Conservation (phyloP, 352 stramenopile genomes). For the Phytophthora ohioensis region DNA sequence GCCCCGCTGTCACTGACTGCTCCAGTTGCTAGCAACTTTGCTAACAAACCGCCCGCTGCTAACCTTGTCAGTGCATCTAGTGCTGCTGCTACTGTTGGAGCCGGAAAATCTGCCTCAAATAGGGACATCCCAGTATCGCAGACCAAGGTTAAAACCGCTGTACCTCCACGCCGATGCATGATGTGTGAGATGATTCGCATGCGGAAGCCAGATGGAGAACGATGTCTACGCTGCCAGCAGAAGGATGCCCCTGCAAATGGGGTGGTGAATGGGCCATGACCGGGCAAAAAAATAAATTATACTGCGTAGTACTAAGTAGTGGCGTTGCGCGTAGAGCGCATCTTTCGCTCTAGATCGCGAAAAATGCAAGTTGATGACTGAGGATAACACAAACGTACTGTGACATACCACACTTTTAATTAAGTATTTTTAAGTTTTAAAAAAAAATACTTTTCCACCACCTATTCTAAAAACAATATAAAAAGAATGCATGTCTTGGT, state of each 20-base stretch:
- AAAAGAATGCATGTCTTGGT: too few relatives aligned
- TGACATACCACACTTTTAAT: too few relatives aligned
- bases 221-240: conserved; percentile 50
- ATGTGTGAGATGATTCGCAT: conserved; percentile 60
- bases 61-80: conserved; percentile 1
- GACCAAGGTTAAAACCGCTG: conserved; percentile 10
- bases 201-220: conserved; percentile 47
- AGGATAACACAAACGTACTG: too few relatives aligned
- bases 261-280: conserved; percentile 16
- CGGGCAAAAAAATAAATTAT: background rate
- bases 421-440: too few relatives aligned
- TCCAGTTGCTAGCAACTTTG: background rate
- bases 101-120: background rate
- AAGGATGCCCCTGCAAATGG: conserved; percentile 20
- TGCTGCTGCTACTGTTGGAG: conserved; percentile 5
- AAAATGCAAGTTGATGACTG: too few relatives aligned
- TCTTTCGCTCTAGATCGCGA: background rate
- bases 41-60: background rate
- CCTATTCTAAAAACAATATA: too few relatives aligned
- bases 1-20: background rate
- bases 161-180: conserved; percentile 39
- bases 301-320: background rate
- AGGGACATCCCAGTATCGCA: conserved; percentile 8
- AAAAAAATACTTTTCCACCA: too few relatives aligned
- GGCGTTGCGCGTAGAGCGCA: background rate